Base-by-base conservation (phyloP, 2,329 filamentous ascomycete genomes). In the Aspergillus piperis region DNA sequence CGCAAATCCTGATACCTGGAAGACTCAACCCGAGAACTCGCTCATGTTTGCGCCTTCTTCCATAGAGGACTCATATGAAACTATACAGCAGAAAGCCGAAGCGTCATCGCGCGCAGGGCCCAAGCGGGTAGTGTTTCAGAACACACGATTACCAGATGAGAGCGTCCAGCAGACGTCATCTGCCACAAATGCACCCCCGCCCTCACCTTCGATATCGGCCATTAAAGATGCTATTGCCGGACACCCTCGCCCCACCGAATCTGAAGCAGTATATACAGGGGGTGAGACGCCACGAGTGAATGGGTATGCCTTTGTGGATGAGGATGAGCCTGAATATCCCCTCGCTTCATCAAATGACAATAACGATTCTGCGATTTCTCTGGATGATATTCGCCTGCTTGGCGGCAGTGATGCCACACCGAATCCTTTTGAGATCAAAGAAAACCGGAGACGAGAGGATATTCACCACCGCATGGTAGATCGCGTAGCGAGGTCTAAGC, bases 241-340 rank as follows among this genome's bases (percentile, higher is more conserved):
- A 8, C 86, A 82, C 7, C 86, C 89, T 4, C 84, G 86, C 8
- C 79, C 82, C 2, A 84, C 82, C 8, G 85, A 88, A 23, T 86
- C 86, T 11, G 88, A 91, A 66, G 74, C 65, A 47, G 61, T 54
- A 3, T 85, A 81, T 62, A 81, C 82, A 1, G 90, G 88, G 15
- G 84, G 83, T 60, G 92, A 96, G 75, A 98, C 94, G 0, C 95
- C 94, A 0, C 85, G 91, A 2, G 91, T 98, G 0, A 96, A 96
- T 64, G 95, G 95, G 1, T 99, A 97, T 74, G 86, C 92, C 0
- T 98, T 96, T 76, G 93, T 99, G 38, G 92, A 96, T 67, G 92
- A 96, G 59, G 90, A 81, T 55, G 81, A 82, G 54, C 67, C 75
- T 8, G 78, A 80, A 15, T 67, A 71, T 1, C 69, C 74, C 7